Base-by-base conservation (phyloP, 768 basidiomycete genomes). In the Phaeotremella fagi region DNA sequence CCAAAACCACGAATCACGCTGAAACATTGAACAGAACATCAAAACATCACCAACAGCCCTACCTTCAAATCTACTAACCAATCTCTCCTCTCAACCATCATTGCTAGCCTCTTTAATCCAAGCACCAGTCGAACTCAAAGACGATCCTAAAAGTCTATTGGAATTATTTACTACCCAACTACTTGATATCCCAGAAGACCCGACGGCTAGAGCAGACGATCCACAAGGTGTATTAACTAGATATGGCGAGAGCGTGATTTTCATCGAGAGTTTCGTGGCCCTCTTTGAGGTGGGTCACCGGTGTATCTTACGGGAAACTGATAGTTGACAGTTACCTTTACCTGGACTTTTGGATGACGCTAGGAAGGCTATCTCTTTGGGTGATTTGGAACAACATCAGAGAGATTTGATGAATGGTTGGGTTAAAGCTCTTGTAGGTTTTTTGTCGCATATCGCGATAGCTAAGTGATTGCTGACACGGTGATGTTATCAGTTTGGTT, bases 381-480 rank as follows among this genome's bases (percentile, higher is more conserved):
- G 43, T 2, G 61, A 69, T 35, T 25, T 72, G 9, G 24, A 31
- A 3, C 31, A 24, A 4, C 48, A 48, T 22, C 49, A 71, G 47
- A 52, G 54, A 24, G 50, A 45, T 11, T 60, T 52, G 24, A 31
- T 72, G 38, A 64, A 61, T 50, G 71, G 70, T 15, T 74, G 72
- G 72, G 58, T 69, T 31, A 67, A 69, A 31, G 72, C 72, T 9
- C 47, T 74, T 12, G 72, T 73, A 38, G 45, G 70, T 62, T 12
- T 16, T 9, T 4, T 26, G 6, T 22, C 6, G 5, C 20, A 14
- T 22, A 2, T n/a, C 35, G 3, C 2, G 20, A n/a, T 18, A n/a
- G 27, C 20, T 54, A 27, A n/a, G 20, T 18, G 18, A 35, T 22
- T 25, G 33, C 4, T 22, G 33, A 15, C 20, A 48, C 18, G 2